Percentiles rank a stretch among this genome's conserved stretches.
These are phyloP conservation scores for Ilyonectria mors-panacis DNA, from an alignment of 2,329 filamentous ascomycete genomes.

Conservation along the genomic window DNA sequence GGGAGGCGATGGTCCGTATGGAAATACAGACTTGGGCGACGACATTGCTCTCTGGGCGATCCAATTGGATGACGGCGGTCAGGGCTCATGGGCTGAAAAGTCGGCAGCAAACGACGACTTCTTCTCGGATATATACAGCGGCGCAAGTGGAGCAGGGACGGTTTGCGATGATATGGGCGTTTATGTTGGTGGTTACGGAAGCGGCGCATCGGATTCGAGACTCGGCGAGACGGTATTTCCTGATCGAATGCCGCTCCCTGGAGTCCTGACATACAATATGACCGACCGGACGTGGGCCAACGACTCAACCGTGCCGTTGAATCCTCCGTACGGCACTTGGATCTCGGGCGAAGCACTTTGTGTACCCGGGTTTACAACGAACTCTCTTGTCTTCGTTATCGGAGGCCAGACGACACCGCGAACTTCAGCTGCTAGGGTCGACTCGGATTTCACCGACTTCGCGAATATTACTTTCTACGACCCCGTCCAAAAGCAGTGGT, in stretches of 20 bases:
- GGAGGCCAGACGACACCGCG: conserved; percentile 9
- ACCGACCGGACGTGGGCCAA: conserved; percentile 9
- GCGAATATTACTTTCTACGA: conserved; percentile 16
- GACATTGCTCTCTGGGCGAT: conserved; percentile 22
- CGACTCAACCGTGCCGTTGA: conserved; percentile 5
- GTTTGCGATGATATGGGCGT: conserved; percentile 6
- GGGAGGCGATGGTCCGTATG: conserved; percentile 12
- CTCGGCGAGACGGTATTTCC: conserved; percentile 19
- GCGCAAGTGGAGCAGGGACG: neutral
- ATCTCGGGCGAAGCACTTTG: conserved; percentile 16
- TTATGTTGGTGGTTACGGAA: conserved; percentile 18
- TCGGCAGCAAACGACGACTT: neutral
- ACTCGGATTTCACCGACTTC: conserved; percentile 11
- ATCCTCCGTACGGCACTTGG: conserved; percentile 10
- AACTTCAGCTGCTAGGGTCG: conserved; percentile 1
- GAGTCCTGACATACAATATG: conserved; percentile 17
- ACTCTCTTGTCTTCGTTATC: conserved; percentile 6
- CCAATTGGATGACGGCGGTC: neutral
- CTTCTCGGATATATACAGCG: conserved; percentile 19
- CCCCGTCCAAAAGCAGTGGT: neutral
- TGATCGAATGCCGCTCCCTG: conserved; percentile 7
- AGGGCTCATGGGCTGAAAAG: conserved; percentile 8
- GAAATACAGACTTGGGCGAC: neutral
- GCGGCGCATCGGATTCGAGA: conserved; percentile 12
- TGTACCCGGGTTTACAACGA: neutral